Percentiles rank a stretch among this genome's conserved stretches.
These are phyloP conservation scores for Paramecium caudatum DNA, from an alignment of 73 alveolate genomes.

Conservation along the genomic window DNA sequence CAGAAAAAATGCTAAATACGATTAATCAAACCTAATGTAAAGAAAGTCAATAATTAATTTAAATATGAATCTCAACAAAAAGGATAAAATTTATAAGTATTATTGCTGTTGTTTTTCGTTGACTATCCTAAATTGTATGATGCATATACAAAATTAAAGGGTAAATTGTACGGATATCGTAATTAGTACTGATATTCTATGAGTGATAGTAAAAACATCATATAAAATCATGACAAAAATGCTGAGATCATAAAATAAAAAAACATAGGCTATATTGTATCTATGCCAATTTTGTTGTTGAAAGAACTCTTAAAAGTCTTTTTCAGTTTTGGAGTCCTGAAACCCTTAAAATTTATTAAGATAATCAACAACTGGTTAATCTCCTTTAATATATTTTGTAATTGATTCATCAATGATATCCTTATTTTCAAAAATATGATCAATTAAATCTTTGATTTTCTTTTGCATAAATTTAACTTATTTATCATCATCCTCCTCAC, in stretches of 20 bases:
- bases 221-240: neutral
- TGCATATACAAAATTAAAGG: neutral
- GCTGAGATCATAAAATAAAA: constrained; percentile 1
- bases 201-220: neutral
- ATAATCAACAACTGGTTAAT: constrained; percentile 11
- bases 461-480: neutral
- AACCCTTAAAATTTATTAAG: constrained; percentile 11
- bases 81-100: neutral
- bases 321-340: neutral
- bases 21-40: neutral
- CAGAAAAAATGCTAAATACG: neutral
- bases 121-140: constrained; percentile 4
- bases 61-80: neutral
- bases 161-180: neutral
- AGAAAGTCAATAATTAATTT: neutral
- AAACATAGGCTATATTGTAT: neutral
- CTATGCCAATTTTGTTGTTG: neutral
- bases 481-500: neutral
- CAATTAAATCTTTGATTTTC: constrained; percentile 8
- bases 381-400: constrained; percentile 23
- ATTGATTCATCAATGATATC: constrained; percentile 37
- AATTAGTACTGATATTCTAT: neutral
- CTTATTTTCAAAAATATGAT: constrained; percentile 20
- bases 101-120: neutral
- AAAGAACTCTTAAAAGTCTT: neutral